These are phyloP conservation scores for Trebouxia sp. DNA, from an alignment of 139 green algal species.

Conservation along the genomic window DNA sequence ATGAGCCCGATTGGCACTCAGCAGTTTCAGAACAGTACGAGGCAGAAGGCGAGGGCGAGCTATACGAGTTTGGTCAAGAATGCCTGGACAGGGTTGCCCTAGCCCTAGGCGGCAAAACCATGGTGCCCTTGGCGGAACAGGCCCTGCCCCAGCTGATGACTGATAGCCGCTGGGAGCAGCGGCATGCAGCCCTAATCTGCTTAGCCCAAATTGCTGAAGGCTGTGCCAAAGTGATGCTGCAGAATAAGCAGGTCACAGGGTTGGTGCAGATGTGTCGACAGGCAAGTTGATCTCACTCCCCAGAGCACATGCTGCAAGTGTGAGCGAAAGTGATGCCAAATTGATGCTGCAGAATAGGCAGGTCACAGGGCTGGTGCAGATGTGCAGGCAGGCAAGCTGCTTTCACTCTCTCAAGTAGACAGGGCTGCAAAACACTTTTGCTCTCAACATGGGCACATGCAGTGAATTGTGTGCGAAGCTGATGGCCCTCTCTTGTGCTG, in stretches of 20 bases:
- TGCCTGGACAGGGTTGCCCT: slow-evolving; percentile 94
- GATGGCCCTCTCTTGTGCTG: too few species aligned
- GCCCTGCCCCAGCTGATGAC: slow-evolving; percentile 76
- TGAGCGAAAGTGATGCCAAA: slow-evolving; percentile 96
- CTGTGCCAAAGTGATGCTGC: slow-evolving; percentile 89
- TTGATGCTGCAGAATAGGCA: slow-evolving; percentile 66
- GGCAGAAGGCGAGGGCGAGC: slow-evolving; percentile 76
- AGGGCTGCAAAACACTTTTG: too few species aligned
- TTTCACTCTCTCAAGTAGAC: too few species aligned
- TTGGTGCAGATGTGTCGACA: slow-evolving; percentile 18
- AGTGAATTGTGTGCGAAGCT: too few species aligned
- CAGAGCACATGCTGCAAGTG: too few species aligned
- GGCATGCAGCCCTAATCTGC: slow-evolving; percentile 91
- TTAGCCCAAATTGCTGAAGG: slow-evolving; percentile 97
- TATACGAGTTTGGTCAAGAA: slow-evolving; percentile 86
- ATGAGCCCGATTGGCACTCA: slow-evolving; percentile 85
- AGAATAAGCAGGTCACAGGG: slow-evolving; percentile 33
- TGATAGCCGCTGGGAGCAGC: slow-evolving; percentile 86
- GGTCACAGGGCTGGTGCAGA: slow-evolving; percentile 16
- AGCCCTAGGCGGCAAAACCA: slow-evolving; percentile 84
- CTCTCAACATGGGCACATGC: too few species aligned
- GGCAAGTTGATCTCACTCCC: not conserved
- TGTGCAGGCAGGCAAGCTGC: slow-evolving; percentile 5
- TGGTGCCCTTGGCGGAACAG: slow-evolving; percentile 79
- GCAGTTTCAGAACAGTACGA: slow-evolving; percentile 68